phyloP scores from a whole-genome alignment of 139 green algal genomes.

The Haematococcus lacustris region DNA sequence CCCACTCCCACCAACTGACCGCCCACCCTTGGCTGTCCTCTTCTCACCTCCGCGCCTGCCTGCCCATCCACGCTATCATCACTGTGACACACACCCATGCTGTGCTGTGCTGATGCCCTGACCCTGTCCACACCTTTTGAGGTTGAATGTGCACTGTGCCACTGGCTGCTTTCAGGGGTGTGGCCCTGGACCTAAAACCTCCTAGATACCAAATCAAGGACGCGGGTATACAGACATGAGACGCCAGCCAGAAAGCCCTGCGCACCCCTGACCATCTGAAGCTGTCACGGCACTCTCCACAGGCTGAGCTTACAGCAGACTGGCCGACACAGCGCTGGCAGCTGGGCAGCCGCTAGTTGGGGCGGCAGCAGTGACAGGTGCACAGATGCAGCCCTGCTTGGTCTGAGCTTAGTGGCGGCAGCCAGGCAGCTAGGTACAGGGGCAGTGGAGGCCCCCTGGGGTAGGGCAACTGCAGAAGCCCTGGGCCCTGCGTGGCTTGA shows the following conservation, averaged over 20 bases:
- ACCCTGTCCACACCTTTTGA: neutral
- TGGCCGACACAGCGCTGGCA: neutral
- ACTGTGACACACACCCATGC: neutral
- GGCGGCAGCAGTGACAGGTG: neutral
- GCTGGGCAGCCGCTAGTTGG: neutral
- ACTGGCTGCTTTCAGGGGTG: neutral
- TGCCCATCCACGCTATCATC: neutral
- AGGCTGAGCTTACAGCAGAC: neutral
- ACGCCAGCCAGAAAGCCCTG: neutral
- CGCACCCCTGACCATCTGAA: neutral
- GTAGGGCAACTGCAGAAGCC: neutral
- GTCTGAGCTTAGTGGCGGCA: neutral
- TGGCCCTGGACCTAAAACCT: neutral
- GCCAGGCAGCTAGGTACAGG: neutral
- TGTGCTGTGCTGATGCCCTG: neutral
- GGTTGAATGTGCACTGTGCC: neutral
- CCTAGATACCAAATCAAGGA: conserved; percentile 17
- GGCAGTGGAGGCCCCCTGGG: neutral
- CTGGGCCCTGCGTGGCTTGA: neutral
- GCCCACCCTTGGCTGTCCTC: neutral
- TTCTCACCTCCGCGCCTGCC: neutral
- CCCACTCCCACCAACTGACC: neutral
- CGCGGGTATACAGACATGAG: conserved; percentile 8
- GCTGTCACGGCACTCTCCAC: neutral
- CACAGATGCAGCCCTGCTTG: neutral